These are phyloP conservation scores for Ilyonectria sp. DNA, from an alignment of 2,329 filamentous ascomycete species.

Conservation along the genomic window DNA sequence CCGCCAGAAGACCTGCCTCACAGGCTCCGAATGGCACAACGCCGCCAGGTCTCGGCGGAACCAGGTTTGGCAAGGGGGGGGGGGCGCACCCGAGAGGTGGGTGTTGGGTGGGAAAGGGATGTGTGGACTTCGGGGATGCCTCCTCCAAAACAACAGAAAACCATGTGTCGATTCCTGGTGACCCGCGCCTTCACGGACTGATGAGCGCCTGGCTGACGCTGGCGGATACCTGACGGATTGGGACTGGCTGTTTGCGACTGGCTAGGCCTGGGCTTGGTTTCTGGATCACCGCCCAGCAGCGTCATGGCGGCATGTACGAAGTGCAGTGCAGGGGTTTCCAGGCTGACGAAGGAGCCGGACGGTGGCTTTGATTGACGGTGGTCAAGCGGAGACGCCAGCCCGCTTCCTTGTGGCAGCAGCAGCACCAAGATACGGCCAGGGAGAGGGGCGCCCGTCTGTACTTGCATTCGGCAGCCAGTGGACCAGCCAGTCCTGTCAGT, in stretches of 20 bases:
- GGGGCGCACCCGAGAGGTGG: conserved; percentile 28
- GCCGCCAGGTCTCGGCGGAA: conserved; percentile 39
- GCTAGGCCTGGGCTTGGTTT: conserved; percentile 43
- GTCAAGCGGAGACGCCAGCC: conserved; percentile 36
- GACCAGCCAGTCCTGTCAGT: conserved; percentile 18
- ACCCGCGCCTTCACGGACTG: conserved; percentile 23
- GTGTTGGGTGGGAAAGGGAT: conserved; percentile 31
- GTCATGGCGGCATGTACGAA: conserved; percentile 45
- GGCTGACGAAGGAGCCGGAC: conserved; percentile 47
- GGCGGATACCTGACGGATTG: conserved; percentile 40
- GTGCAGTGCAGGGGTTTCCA: conserved; percentile 40
- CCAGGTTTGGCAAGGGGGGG: conserved; percentile 28
- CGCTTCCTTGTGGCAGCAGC: conserved; percentile 12
- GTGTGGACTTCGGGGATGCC: conserved; percentile 20
- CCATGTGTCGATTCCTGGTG: conserved; percentile 44
- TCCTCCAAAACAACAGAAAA: conserved; percentile 31
- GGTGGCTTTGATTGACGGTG: conserved; percentile 49
- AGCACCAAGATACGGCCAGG: conserved; percentile 28
- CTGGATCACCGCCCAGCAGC: conserved; percentile 44
- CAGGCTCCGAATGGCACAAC: conserved; percentile 28
- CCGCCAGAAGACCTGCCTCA: conserved; percentile 29
- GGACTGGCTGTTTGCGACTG: conserved; percentile 43
- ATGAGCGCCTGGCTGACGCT: conserved; percentile 42
- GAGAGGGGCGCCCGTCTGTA: conserved; percentile 16
- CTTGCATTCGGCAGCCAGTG: conserved; percentile 18